Evolutionary conservation across 768 basidiomycete genomes (phyloP).

Genomic region (Vararia minispora): DNA sequence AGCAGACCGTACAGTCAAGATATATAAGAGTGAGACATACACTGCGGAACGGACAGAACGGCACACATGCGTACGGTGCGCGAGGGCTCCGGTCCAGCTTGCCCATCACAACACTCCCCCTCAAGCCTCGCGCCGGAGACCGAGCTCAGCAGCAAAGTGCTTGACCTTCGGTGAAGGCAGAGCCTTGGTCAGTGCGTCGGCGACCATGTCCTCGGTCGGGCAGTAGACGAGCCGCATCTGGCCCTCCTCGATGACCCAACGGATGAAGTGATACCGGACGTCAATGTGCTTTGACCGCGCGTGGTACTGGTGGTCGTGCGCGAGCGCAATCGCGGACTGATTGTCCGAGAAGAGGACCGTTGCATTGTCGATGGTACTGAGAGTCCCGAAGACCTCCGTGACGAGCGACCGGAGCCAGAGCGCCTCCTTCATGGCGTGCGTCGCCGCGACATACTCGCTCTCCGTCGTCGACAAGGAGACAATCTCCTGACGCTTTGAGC

Average conservation of each 20-base stretch:
- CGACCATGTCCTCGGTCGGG: neutral
- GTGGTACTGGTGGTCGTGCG: conserved; percentile 1
- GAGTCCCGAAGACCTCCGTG: too few species aligned
- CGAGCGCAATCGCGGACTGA: conserved; percentile 1
- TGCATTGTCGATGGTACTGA: too few species aligned
- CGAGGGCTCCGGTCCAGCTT: too few species aligned
- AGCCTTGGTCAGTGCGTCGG: conserved; percentile 1
- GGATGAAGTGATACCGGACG: conserved; percentile 2
- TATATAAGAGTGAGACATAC: too few species aligned
- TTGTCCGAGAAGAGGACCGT: conserved; percentile 4
- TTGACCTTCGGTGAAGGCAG: too few species aligned
- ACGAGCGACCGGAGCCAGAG: conserved; percentile 16
- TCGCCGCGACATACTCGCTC: conserved; percentile 27
- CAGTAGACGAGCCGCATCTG: neutral
- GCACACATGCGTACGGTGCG: too few species aligned
- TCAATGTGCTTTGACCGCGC: conserved; percentile 1
- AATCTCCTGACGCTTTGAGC: conserved; percentile 21
- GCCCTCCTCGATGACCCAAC: neutral
- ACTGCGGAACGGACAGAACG: too few species aligned
- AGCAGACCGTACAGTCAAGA: too few species aligned
- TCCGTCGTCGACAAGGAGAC: conserved; percentile 26
- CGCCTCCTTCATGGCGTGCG: conserved; percentile 17
- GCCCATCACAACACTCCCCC: too few species aligned
- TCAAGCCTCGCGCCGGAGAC: too few species aligned
- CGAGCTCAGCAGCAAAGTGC: too few species aligned